A percentile compares a stretch with the other conserved stretches of the same genome.
Evolutionary conservation across 1,284 basidiomycete species (phyloP).

Genomic region (Polyporus tsugae): DNA sequence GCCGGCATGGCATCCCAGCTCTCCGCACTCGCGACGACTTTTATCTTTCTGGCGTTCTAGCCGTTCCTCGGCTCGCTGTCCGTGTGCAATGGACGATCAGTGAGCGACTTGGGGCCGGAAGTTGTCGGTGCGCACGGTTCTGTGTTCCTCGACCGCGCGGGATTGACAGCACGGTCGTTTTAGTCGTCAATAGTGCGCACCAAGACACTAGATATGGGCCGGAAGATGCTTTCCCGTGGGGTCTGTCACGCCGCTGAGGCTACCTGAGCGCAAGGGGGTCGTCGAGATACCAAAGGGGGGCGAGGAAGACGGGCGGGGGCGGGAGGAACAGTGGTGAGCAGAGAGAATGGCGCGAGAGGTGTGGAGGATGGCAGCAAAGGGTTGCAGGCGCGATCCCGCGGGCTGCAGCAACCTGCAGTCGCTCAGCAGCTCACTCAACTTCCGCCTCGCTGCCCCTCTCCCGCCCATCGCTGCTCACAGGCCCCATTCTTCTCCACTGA

Average conservation of each 20-base stretch:
- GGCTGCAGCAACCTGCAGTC: background rate
- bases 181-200: conserved; percentile 31
- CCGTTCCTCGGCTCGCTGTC: conserved; percentile 23
- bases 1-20: conserved; percentile 62
- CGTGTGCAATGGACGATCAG: conserved; percentile 15
- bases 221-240: background rate
- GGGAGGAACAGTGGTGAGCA: background rate
- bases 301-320: background rate
- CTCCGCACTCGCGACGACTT: conserved; percentile 15
- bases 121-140: conserved; percentile 11
- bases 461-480: background rate
- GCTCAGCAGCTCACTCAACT: conserved; percentile 3
- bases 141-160: conserved; percentile 24
- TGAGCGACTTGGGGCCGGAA: conserved; percentile 8
- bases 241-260: background rate
- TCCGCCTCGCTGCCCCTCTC: conserved; percentile 7
- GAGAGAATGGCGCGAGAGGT: conserved; percentile 18
- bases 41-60: conserved; percentile 9
- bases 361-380: conserved; percentile 18
- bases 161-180: conserved; percentile 30
- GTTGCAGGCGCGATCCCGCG: conserved; percentile 20
- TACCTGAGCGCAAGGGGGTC: background rate
- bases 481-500: background rate
- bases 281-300: conserved; percentile 7
- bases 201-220: conserved; percentile 5